Conservation (phyloP, 345 rosid genomes). For the Moricandia moricandioides region DNA sequence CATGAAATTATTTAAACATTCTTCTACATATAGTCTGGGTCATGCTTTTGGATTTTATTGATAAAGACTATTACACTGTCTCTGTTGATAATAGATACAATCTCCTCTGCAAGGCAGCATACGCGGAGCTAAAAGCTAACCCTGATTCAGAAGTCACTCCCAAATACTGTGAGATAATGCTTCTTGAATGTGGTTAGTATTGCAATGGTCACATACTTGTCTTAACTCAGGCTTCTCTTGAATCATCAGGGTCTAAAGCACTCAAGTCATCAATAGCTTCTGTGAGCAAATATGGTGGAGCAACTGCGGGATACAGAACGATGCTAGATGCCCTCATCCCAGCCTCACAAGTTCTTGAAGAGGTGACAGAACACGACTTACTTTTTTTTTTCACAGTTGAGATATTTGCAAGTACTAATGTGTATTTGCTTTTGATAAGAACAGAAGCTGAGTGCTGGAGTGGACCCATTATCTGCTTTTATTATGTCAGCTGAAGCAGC, state of each 20-base stretch:
- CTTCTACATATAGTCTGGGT: not conserved
- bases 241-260: slow-evolving; percentile 73
- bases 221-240: not conserved
- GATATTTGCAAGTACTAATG: slow-evolving; percentile 11
- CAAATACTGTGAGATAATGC: slow-evolving; percentile 65
- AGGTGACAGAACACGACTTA: slow-evolving; percentile 43
- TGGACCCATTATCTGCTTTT: slow-evolving; percentile 66
- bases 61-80: not conserved
- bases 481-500: slow-evolving; percentile 80
- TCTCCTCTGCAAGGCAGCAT: slow-evolving; percentile 87
- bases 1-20: not conserved
- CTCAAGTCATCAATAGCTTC: slow-evolving; percentile 80
- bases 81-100: slow-evolving; percentile 52
- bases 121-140: slow-evolving; percentile 65
- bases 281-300: slow-evolving; percentile 93
- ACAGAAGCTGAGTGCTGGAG: slow-evolving; percentile 78
- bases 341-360: slow-evolving; percentile 70
- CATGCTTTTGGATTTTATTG: slow-evolving; percentile 18
- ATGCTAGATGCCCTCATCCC: slow-evolving; percentile 95
- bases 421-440: slow-evolving; percentile 16
- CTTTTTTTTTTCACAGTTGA: not conserved
- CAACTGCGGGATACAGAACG: slow-evolving; percentile 86
- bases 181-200: slow-evolving; percentile 14
- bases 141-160: slow-evolving; percentile 49
- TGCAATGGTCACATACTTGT: not conserved